phyloP scores from a whole-genome alignment of 495 filamentous ascomycete genomes.

The Clavariopsis aquatica region DNA sequence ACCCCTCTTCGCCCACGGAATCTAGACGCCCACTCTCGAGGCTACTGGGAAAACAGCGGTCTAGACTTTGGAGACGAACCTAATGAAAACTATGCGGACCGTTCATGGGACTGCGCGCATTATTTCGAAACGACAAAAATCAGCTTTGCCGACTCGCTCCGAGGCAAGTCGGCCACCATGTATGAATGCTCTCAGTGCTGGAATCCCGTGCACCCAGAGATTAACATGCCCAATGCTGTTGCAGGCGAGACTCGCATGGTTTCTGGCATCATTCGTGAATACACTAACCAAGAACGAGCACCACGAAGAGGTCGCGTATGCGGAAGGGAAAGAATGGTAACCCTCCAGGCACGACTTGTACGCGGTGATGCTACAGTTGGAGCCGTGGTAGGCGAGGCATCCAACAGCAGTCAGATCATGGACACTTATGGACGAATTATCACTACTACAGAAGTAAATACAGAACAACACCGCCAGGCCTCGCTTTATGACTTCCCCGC shows the following conservation, averaged over 20 bases:
- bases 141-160: background rate
- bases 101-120: conserved; percentile 21
- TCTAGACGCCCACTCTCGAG: conserved; percentile 28
- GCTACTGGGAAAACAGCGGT: conserved; percentile 27
- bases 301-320: background rate
- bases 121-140: conserved; percentile 16
- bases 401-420: background rate
- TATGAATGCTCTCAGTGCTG: conserved; percentile 26
- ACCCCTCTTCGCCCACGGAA: conserved; percentile 17
- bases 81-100: conserved; percentile 20
- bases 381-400: background rate
- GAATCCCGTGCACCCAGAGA: conserved; percentile 12
- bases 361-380: conserved; percentile 8
- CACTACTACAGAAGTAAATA: background rate
- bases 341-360: background rate
- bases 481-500: background rate
- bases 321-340: background rate
- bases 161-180: background rate
- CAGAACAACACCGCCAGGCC: background rate
- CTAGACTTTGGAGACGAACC: conserved; percentile 40
- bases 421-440: conserved; percentile 12
- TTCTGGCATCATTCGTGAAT: background rate
- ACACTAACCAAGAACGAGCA: background rate
- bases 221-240: conserved; percentile 7
- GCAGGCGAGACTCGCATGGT: background rate